A percentile compares a stretch with the other conserved stretches of the same genome.
phyloP scores from a whole-genome alignment of 2,329 filamentous ascomycete species.

The Botryotinia narcissicola region DNA sequence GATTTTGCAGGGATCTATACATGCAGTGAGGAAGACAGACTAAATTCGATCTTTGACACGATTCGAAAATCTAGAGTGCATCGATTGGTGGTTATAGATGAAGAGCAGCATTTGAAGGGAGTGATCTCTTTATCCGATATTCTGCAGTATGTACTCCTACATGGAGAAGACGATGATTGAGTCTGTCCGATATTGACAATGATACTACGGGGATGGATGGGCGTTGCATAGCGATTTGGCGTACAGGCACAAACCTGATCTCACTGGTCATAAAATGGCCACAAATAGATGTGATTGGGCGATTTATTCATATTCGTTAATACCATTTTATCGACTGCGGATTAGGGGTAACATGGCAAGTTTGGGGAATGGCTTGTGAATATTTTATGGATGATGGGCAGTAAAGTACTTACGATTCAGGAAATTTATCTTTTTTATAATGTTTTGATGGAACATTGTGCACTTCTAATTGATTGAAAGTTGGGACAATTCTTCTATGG shows the following conservation, averaged over 20 bases:
- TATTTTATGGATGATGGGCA: slow-evolving; percentile 13
- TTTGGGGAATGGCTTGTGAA: slow-evolving; percentile 17
- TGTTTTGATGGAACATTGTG: background rate
- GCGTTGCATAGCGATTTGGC: slow-evolving; percentile 41
- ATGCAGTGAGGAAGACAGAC: slow-evolving; percentile 83
- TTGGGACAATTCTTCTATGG: background rate
- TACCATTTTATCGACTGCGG: slow-evolving; percentile 29
- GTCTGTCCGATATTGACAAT: slow-evolving; percentile 25
- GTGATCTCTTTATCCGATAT: slow-evolving; percentile 95
- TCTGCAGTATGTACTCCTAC: slow-evolving; percentile 85
- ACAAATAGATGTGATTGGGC: slow-evolving; percentile 11
- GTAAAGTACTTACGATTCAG: background rate
- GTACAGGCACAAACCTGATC: slow-evolving; percentile 27
- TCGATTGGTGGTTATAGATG: slow-evolving; percentile 87
- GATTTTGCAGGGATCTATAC: slow-evolving; percentile 98
- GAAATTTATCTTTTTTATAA: slow-evolving; percentile 9
- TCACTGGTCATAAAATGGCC: slow-evolving; percentile 16
- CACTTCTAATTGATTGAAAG: background rate
- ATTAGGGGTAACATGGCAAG: slow-evolving; percentile 16
- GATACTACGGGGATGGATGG: slow-evolving; percentile 28
- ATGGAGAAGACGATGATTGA: slow-evolving; percentile 42
- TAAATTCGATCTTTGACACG: slow-evolving; percentile 96
- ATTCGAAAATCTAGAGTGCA: slow-evolving; percentile 94
- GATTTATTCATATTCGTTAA: slow-evolving; percentile 28
- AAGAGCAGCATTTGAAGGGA: slow-evolving; percentile 79